Conservation (phyloP, 2,329 filamentous ascomycete species). For the Colletotrichum sp. region DNA sequence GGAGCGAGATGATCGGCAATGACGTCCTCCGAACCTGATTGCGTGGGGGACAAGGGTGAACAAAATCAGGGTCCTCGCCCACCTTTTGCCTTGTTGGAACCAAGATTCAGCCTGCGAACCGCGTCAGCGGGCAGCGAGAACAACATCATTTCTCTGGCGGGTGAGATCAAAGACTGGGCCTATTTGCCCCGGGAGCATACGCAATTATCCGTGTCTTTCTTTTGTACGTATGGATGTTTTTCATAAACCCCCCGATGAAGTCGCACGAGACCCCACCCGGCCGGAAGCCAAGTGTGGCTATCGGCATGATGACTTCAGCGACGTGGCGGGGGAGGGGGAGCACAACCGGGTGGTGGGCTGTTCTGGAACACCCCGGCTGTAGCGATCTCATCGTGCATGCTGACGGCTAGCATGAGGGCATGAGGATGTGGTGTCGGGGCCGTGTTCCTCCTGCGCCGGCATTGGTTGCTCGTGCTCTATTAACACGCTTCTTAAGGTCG, state of each 20-base stretch:
- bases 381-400: neutral
- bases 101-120: neutral
- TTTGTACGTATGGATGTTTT: neutral
- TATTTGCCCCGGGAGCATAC: neutral
- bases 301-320: neutral
- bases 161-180: neutral
- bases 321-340: neutral
- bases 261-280: neutral
- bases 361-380: neutral
- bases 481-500: neutral
- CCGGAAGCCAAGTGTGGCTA: neutral
- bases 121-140: conserved; percentile 6
- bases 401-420: neutral
- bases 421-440: neutral
- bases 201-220: neutral
- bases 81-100: neutral
- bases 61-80: conserved; percentile 13
- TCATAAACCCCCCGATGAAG: neutral
- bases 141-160: neutral
- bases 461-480: neutral
- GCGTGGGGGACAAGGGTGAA: neutral
- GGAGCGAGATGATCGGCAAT: conserved; percentile 6
- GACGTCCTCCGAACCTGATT: conserved; percentile 3
- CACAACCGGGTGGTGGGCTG: neutral
- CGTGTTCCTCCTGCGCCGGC: neutral